These are phyloP conservation scores for Fusarium aywerte DNA, from an alignment of 2,329 filamentous ascomycete genomes.

Conservation along the genomic window DNA sequence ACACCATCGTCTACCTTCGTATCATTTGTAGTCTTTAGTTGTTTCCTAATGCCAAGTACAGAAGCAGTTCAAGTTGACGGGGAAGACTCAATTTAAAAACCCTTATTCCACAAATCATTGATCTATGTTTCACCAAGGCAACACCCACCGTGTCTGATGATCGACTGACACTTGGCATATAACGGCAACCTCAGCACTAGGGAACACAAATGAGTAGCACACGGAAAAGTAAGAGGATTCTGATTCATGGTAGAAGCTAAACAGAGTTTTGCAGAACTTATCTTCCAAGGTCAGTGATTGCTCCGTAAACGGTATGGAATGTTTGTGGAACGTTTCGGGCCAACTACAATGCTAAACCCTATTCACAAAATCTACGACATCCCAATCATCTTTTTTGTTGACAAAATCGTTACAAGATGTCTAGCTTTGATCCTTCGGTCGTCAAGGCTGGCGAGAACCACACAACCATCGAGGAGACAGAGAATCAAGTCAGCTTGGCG, in stretches of 20 bases:
- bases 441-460: slow-evolving; percentile 24
- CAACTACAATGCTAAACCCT: background rate
- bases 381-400: background rate
- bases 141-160: background rate
- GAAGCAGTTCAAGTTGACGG: background rate
- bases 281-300: background rate
- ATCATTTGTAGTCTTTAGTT: too few relatives aligned
- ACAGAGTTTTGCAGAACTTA: background rate
- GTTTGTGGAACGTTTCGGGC: slow-evolving; percentile 11
- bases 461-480: slow-evolving; percentile 22
- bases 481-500: slow-evolving; percentile 32
- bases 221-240: background rate
- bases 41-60: too few relatives aligned
- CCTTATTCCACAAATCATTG: background rate
- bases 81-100: background rate
- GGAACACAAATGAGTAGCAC: background rate
- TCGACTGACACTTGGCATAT: background rate
- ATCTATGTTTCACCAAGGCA: too few relatives aligned
- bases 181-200: background rate
- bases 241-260: background rate
- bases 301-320: background rate
- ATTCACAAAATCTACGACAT: background rate
- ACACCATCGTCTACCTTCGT: too few relatives aligned
- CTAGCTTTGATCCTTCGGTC: slow-evolving; percentile 28
- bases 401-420: slow-evolving; percentile 3